Base-by-base conservation (phyloP, 139 green algal genomes). In the Parachlorella kessleri region DNA sequence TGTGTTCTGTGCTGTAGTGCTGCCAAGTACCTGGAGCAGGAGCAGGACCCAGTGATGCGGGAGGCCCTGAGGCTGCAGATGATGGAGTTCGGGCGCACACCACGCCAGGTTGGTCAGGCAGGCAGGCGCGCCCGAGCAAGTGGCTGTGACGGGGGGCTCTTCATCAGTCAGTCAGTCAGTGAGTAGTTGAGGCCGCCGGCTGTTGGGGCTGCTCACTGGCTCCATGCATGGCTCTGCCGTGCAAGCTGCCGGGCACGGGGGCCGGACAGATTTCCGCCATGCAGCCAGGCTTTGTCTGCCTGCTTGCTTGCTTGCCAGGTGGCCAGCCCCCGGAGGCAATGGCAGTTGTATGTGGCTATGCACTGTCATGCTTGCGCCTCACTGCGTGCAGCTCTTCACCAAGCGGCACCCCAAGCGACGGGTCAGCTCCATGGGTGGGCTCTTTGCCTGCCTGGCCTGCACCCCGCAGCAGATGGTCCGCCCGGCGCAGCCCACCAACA, bases 51-150 rank as follows among this genome's bases (percentile, higher is more conserved):
- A 1, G 48, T 24, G 24, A 76, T 81, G 78, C 79, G 81, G 18
- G 65, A 80, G n/a, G 85, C 83, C 9, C 63, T 87, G 76, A 64
- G 75, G 39, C 73, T 85, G 69, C 90, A 95, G 87, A 93, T 94
- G 66, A 88, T 84, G 33, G 91, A 95, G 79, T 95, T 93, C 86
- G 91, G 91, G 33, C 85, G 87, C 55, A 92, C 86, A 32, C 91
- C 91, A 0, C 76, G 66, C 48, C 88, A 91, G 79, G 78, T 93
- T 42, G 33, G 89, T 89, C 75, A 66, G n/a, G 1, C 48, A 66
- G n/a, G 73, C 78, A 9, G 83, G 90, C 72, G 76, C 78, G 30
- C 59, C 24, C 36, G 54, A 54, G 8, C 5, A 28, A 24, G 40
- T 65, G 28, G 14, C 35, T 28, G 4, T 33, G 36, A 42, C 24